Percentiles rank a stretch among this genome's conserved stretches.
Conservation (phyloP, 352 stramenopile genomes). For the Pelagophyceae sp. region DNA sequence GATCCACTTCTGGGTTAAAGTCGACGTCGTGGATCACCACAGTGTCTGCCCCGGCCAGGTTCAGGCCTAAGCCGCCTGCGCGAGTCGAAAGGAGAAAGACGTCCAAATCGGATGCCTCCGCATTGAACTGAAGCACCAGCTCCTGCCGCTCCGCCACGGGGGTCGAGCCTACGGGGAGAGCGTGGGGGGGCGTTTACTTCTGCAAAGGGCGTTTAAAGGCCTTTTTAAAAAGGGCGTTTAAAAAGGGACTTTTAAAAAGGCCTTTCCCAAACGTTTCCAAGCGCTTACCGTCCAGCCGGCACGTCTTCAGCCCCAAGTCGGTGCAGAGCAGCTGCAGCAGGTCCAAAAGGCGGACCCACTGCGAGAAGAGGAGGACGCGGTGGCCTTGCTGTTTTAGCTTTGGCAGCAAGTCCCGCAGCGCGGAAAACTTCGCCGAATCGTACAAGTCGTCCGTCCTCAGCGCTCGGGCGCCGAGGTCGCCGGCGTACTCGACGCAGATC, state of each 20-base stretch:
- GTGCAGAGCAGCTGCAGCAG: slow-evolving; percentile 73
- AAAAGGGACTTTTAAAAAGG: too few species aligned
- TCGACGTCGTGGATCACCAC: slow-evolving; percentile 73
- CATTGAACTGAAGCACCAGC: slow-evolving; percentile 93
- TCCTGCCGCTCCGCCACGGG: slow-evolving; percentile 83
- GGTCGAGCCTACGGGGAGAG: too few species aligned
- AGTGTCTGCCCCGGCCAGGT: slow-evolving; percentile 72
- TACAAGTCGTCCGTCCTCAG: slow-evolving; percentile 75
- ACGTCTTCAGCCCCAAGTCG: slow-evolving; percentile 67
- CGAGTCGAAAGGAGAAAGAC: slow-evolving; percentile 87
- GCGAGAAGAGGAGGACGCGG: slow-evolving; percentile 90
- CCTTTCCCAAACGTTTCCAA: too few species aligned
- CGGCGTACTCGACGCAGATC: slow-evolving; percentile 72
- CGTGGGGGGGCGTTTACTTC: too few species aligned
- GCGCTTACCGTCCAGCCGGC: slow-evolving; percentile 94
- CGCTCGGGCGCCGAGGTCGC: slow-evolving; percentile 63
- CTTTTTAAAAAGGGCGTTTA: too few species aligned
- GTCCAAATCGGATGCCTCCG: slow-evolving; percentile 65
- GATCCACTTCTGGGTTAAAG: slow-evolving; percentile 58
- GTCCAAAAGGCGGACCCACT: slow-evolving; percentile 88
- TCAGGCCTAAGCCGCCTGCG: slow-evolving; percentile 89
- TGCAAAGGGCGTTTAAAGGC: too few species aligned
- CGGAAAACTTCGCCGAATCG: slow-evolving; percentile 84
- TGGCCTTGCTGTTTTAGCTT: slow-evolving; percentile 69
- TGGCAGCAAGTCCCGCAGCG: slow-evolving; percentile 72